Base-by-base conservation (phyloP, 129 eudicot genomes). In the Flaveria brownii region DNA sequence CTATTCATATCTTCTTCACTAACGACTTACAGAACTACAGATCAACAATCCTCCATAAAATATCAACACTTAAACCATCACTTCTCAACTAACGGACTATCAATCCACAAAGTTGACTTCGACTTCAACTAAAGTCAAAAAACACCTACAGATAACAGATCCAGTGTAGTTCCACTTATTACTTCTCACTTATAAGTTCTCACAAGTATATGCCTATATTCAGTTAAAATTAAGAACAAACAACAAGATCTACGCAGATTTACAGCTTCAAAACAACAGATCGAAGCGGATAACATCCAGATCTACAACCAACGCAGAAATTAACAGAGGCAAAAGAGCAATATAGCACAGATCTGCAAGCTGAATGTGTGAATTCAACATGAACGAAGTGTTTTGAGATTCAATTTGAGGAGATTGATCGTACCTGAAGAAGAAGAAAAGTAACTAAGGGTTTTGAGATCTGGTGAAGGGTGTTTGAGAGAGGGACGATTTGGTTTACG, bases 241-340 rank as follows among this genome's bases (percentile, higher is more conserved):
- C 39, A 33, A 42, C 28, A 67, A 41, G 30, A 41, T 41, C 17
- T 14, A 9, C 5, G 45, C 2, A 63, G 45, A 63, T 6, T 39
- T 67, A 67, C 1, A 17, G 71, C n/a, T 41, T n/a, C 1, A 41
- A 9, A 6, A 17, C 70, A 36, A 65, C 50, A 16, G 49, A 65
- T 65, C 25, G 52, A 67, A 42, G 50, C 30, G 41, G 26, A 67
- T n/a, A n/a, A 67, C 39, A 33, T 41, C 51, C 71, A 67, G 71
- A 67, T 67, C 71, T 67, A 67, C 15, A 17, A 13, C 13, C 3
- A 12, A 12, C 6, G 39, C 0, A 33, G 0, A 33, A 33, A 33
- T 33, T 33, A 33, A 33, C 6, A 33, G 39, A 33, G 39, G 39
- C 6, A 33, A 33, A 33, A 33, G 39, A 33, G 16, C 16, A 59